Evolutionary conservation across 305 asterid genomes (phyloP), one percentile per base, ranked within the genome.

Genomic region (Euphrasia arctica): DNA sequence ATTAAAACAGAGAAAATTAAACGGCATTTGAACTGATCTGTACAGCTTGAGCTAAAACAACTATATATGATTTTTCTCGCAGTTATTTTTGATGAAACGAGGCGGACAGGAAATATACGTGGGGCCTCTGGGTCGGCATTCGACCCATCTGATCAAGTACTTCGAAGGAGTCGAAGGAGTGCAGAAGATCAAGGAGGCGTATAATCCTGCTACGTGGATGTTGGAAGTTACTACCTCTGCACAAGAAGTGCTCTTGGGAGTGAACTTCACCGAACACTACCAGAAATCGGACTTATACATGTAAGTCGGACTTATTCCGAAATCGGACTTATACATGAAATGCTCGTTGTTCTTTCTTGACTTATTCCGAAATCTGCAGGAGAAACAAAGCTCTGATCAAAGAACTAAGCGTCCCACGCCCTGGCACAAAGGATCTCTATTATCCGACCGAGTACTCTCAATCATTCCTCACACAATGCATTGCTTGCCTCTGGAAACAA

Each of bases 61-160:
- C 22, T 18, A 18, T 18, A 18, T 18, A 18, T 45, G 41, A 47
- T 28, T 58, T n/a, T 14, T 60, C 22, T 18, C 22, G 66, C 66
- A 82, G 88, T 65, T 82, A 34, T 75, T 82, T 60, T 71, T 82
- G 72, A 77, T 82, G 85, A 82, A 82, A 68, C 71, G 83, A 12
- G 88, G 88, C 39, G 88, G 88, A 62, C 76, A 77, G 68, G 88
- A 79, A 67, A 77, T 79, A 60, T 82, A 79, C 31, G 83, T 79
- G 12, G 88, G 88, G 31, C 88, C 88, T 48, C 56, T 82, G 69
- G 88, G 88, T 41, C 79, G 67, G 45, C 75, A 74, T 39, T 79
- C 87, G 7, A 28, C 66, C 67, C 79, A 79, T 39, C 66, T 82
- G 76, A 75, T 82, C 65, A 70, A 77, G 57, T 82, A 82, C 63